Conservation (phyloP, 2,329 filamentous ascomycete genomes). For the Plenodomus tracheiphilus region DNA sequence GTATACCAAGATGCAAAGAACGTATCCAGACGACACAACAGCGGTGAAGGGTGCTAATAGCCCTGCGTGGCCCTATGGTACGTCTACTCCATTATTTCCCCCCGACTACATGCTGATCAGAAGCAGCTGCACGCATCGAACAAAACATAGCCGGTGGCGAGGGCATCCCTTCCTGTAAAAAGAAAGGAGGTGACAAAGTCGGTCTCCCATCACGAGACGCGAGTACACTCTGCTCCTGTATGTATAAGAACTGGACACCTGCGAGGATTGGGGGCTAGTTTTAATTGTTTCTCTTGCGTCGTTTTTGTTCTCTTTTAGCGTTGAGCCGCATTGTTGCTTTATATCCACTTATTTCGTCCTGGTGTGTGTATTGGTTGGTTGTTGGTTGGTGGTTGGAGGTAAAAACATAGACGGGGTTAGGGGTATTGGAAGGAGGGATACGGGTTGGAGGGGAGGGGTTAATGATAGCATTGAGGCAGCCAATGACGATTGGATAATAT, state of each 20-base stretch:
- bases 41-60: constrained; percentile 32
- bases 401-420: not conserved
- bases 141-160: constrained; percentile 55
- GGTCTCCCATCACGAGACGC: constrained; percentile 42
- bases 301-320: constrained; percentile 1
- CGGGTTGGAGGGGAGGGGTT: not conserved
- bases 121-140: constrained; percentile 56
- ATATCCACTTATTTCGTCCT: constrained; percentile 3
- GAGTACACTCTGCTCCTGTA: constrained; percentile 48
- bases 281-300: not conserved
- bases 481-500: too few relatives aligned
- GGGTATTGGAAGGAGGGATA: not conserved
- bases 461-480: not conserved
- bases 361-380: too few relatives aligned
- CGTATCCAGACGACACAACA: constrained; percentile 40
- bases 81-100: not conserved
- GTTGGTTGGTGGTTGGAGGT: not conserved
- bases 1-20: constrained; percentile 59
- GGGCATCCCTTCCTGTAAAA: constrained; percentile 59
- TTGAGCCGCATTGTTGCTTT: constrained; percentile 8
- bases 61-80: constrained; percentile 43
- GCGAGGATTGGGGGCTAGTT: constrained; percentile 12
- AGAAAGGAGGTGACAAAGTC: constrained; percentile 43
- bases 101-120: constrained; percentile 4
- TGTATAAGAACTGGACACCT: constrained; percentile 50